These are phyloP conservation scores for Anisodus tanguticus DNA, from an alignment of 257 asterid species.

Conservation along the genomic window DNA sequence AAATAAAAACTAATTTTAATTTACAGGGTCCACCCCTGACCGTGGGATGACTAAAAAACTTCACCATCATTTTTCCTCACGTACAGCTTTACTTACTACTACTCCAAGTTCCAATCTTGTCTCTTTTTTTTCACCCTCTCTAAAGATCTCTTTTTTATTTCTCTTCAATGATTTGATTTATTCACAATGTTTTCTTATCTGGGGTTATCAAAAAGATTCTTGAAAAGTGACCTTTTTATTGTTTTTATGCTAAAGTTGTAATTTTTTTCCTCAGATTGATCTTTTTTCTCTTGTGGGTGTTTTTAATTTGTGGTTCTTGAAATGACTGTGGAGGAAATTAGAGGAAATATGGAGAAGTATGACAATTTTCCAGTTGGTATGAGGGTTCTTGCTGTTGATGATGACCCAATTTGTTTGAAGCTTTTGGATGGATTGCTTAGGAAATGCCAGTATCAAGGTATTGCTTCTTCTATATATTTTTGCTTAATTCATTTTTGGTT, in stretches of 20 bases:
- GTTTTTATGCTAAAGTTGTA: too few species aligned
- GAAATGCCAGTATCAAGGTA: slow-evolving; percentile 85
- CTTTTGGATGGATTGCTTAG: slow-evolving; percentile 69
- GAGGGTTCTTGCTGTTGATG: slow-evolving; percentile 94
- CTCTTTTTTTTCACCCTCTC: slow-evolving; percentile 23
- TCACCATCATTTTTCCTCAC: slow-evolving; percentile 53
- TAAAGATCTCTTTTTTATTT: background rate
- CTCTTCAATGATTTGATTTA: slow-evolving; percentile 27
- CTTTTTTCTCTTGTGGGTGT: too few species aligned
- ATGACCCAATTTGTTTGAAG: slow-evolving; percentile 77
- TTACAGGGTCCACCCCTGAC: too few species aligned
- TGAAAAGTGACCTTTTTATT: slow-evolving; percentile 34
- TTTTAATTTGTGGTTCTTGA: slow-evolving; percentile 26
- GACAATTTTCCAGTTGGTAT: slow-evolving; percentile 75
- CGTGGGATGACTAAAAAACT: too few species aligned
- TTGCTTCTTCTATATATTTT: background rate
- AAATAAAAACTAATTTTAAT: too few species aligned
- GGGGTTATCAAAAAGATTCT: slow-evolving; percentile 37
- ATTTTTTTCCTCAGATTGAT: too few species aligned
- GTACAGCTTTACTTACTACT: slow-evolving; percentile 44
- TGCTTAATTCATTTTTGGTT: too few species aligned
- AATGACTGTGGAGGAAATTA: slow-evolving; percentile 71
- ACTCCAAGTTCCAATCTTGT: slow-evolving; percentile 33
- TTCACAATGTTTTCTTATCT: slow-evolving; percentile 33
- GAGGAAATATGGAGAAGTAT: slow-evolving; percentile 43